phyloP scores from a whole-genome alignment of 139 green algal genomes.

The Chlorella vulgaris region DNA sequence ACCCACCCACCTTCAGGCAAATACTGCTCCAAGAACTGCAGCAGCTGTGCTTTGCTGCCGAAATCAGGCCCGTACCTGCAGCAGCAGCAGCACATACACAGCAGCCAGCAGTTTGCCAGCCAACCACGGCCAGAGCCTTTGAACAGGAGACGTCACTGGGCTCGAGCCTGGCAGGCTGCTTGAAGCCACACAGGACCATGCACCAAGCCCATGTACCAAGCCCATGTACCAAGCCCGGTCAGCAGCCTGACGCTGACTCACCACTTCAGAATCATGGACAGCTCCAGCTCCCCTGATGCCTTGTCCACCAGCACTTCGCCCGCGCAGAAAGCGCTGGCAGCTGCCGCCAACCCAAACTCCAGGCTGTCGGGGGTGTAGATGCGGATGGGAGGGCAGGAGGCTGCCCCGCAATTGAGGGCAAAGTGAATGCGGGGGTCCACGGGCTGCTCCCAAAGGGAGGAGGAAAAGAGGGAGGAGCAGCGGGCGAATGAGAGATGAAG shows the following conservation, averaged over 20 bases:
- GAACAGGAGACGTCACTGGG: neutral
- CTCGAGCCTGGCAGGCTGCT: neutral
- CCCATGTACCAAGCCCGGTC: neutral
- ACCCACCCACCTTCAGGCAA: constrained; percentile 35
- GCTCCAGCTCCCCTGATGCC: constrained; percentile 43
- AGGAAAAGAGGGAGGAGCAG: neutral
- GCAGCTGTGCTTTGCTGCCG: constrained; percentile 57
- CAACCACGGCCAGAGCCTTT: neutral
- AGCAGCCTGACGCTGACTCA: neutral
- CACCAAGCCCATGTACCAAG: neutral
- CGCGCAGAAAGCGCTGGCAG: constrained; percentile 66
- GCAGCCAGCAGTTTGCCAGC: neutral
- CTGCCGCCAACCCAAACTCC: constrained; percentile 78
- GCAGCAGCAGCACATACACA: neutral
- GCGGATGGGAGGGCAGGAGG: constrained; percentile 92
- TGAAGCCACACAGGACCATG: neutral
- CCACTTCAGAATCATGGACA: constrained; percentile 93
- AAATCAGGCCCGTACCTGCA: constrained; percentile 79
- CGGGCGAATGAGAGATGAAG: neutral
- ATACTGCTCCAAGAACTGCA: constrained; percentile 60
- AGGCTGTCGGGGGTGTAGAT: constrained; percentile 82
- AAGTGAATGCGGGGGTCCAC: constrained; percentile 95
- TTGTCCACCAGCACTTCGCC: constrained; percentile 71
- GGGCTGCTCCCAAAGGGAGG: neutral
- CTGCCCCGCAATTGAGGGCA: constrained; percentile 93